phyloP scores from a whole-genome alignment of 257 asterid species.

The Salvia splendens region DNA sequence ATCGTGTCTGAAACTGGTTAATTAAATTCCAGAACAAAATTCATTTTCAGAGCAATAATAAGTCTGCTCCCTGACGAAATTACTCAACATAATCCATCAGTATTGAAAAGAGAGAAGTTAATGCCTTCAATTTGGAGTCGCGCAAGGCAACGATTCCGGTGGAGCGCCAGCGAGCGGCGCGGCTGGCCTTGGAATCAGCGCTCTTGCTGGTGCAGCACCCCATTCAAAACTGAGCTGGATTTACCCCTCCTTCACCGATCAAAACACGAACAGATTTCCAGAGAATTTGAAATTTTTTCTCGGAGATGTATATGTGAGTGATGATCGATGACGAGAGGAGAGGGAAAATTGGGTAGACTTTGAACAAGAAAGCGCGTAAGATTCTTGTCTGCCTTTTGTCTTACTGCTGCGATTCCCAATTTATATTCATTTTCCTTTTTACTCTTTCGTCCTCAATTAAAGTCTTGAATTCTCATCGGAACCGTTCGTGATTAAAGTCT shows the following conservation, averaged over 20 bases:
- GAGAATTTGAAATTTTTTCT: neutral
- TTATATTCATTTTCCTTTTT: neutral
- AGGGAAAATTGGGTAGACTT: slow-evolving; percentile 37
- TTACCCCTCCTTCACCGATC: slow-evolving; percentile 35
- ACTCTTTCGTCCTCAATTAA: too few species aligned
- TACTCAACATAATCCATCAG: neutral
- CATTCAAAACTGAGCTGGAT: slow-evolving; percentile 42
- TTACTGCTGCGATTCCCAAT: neutral
- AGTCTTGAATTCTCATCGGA: too few species aligned
- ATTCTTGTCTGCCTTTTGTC: slow-evolving; percentile 21
- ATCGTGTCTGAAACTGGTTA: slow-evolving; percentile 7
- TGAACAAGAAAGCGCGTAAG: slow-evolving; percentile 54
- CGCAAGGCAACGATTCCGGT: slow-evolving; percentile 96
- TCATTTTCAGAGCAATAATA: slow-evolving; percentile 2
- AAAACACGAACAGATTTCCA: slow-evolving; percentile 26
- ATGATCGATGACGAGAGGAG: slow-evolving; percentile 29
- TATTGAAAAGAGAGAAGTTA: neutral
- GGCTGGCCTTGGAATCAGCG: slow-evolving; percentile 66
- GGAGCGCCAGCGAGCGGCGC: slow-evolving; percentile 89
- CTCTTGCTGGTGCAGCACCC: slow-evolving; percentile 80
- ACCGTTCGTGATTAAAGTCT: too few species aligned
- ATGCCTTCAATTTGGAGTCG: slow-evolving; percentile 87
- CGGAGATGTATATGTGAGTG: slow-evolving; percentile 24
- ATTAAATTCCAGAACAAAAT: neutral
- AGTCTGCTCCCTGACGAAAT: neutral